phyloP scores from a whole-genome alignment of 2,329 filamentous ascomycete genomes.

The Geosmithia flava region DNA sequence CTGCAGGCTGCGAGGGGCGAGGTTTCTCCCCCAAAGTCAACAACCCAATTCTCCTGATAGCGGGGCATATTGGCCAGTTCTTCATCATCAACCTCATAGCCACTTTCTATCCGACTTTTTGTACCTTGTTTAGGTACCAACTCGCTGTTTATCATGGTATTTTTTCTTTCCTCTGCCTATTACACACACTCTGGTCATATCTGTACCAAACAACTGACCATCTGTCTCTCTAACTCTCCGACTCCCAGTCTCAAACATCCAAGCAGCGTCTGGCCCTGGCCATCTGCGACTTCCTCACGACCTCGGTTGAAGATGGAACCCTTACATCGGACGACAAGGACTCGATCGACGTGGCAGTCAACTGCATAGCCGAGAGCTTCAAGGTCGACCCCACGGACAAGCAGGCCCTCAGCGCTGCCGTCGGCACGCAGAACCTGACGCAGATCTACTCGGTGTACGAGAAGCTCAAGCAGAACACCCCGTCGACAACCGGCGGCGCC shows the following conservation, averaged over 20 bases:
- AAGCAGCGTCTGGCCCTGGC: conserved; percentile 89
- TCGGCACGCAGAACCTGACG: conserved; percentile 77
- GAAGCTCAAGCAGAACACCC: conserved; percentile 61
- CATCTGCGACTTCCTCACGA: conserved; percentile 88
- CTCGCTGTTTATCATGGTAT: not conserved
- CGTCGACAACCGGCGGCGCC: conserved; percentile 25
- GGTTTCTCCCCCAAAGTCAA: not conserved
- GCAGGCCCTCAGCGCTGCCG: conserved; percentile 58
- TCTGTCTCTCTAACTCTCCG: not conserved
- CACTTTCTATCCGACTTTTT: not conserved
- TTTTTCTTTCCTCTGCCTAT: too few relatives aligned
- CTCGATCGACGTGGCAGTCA: conserved; percentile 84
- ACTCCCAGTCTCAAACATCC: conserved; percentile 25
- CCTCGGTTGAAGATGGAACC: conserved; percentile 77
- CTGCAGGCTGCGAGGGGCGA: not conserved
- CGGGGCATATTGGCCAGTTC: conserved; percentile 1
- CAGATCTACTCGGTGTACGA: conserved; percentile 95
- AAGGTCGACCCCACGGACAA: conserved; percentile 79
- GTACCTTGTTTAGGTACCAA: not conserved
- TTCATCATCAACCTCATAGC: not conserved
- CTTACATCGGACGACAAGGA: conserved; percentile 81
- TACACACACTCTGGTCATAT: too few relatives aligned
- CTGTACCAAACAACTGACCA: too few relatives aligned
- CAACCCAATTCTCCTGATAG: not conserved
- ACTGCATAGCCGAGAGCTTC: conserved; percentile 92